These are phyloP conservation scores for Lasiosphaeria ovina DNA, from an alignment of 495 filamentous ascomycete species.

Conservation along the genomic window DNA sequence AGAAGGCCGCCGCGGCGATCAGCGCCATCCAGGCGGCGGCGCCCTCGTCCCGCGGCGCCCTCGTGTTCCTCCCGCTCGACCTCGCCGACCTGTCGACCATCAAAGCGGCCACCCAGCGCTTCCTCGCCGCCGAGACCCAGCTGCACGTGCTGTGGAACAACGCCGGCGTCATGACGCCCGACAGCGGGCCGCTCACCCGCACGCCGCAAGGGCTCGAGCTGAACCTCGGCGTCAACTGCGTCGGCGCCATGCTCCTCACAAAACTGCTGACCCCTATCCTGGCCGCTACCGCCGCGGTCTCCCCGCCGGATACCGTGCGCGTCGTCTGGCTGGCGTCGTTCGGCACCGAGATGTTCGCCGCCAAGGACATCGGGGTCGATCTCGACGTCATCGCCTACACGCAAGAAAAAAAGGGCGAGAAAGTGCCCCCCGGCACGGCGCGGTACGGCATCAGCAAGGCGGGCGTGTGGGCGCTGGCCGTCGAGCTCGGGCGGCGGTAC, in stretches of 20 bases:
- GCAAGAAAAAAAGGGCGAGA: neutral
- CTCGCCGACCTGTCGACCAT: conserved; percentile 30
- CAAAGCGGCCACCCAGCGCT: conserved; percentile 23
- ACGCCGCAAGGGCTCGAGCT: conserved; percentile 41
- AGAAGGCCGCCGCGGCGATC: conserved; percentile 26
- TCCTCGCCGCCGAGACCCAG: conserved; percentile 22
- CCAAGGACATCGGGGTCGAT: conserved; percentile 31
- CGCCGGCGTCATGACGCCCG: conserved; percentile 34
- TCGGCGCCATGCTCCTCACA: conserved; percentile 45
- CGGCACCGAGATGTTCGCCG: conserved; percentile 26
- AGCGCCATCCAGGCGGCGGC: conserved; percentile 15
- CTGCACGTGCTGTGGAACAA: conserved; percentile 37
- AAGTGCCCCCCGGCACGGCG: neutral
- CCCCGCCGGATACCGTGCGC: conserved; percentile 37
- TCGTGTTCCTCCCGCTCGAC: conserved; percentile 19
- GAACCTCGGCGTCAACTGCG: conserved; percentile 39
- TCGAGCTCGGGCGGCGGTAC: conserved; percentile 19
- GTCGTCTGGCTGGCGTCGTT: conserved; percentile 42
- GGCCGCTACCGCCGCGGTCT: conserved; percentile 33
- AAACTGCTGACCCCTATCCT: conserved; percentile 48
- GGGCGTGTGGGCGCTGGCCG: conserved; percentile 19
- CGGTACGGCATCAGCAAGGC: conserved; percentile 24
- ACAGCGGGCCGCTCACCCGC: conserved; percentile 19
- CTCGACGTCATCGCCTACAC: conserved; percentile 33
- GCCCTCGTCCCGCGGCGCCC: conserved; percentile 1